Evolutionary conservation across 192 early-diverging fungal species (phyloP), one percentile per base, ranked within the genome.

Genomic region (Coemansia furcata): DNA sequence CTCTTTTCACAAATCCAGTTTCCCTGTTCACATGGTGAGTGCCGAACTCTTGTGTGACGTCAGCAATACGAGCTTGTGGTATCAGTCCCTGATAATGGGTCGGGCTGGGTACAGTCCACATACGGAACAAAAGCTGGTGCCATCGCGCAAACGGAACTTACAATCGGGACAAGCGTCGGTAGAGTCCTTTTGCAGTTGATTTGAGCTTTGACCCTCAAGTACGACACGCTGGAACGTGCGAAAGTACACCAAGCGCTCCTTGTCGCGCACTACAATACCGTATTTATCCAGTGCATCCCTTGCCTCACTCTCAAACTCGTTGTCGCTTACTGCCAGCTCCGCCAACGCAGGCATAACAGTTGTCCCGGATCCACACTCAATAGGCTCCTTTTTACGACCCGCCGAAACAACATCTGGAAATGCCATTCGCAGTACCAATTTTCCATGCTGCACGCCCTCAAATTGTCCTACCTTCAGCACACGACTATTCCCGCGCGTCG

Each of bases 21-120:
- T 21, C 23, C 23, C 23, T 26, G 23, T 26, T 26, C 23, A 26
- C 23, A 26, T 49, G 9, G 46, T 49, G 46, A 49, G 46, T 49
- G 19, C 46, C 4, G 19, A 49, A 21, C n/a, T n/a, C 46, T 49
- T 10, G 46, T 21, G 46, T 49, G 46, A 49, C 46, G 46, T 49
- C 46, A 49, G 46, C n/a, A 21, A 11, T 17, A 21, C 19, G 62
- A 33, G 12, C 38, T 21, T 38, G 37, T 38, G 40, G 40, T 42
- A 15, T 42, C 40, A 42, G 40, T 32, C 40, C 8, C 35, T 59
- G 65, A 9, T 32, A 19, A 59, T 35, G 14, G 63, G 60, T 17
- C 77, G 72, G 0, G 86, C 87, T 3, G 88, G 90, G 79, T 87
- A 91, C 54, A 78, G 74, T 5, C 90, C 88, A 60, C 90, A 91